Evolutionary conservation across 192 early-diverging fungal species (phyloP).

Genomic region (Umbelopsis isabellina): DNA sequence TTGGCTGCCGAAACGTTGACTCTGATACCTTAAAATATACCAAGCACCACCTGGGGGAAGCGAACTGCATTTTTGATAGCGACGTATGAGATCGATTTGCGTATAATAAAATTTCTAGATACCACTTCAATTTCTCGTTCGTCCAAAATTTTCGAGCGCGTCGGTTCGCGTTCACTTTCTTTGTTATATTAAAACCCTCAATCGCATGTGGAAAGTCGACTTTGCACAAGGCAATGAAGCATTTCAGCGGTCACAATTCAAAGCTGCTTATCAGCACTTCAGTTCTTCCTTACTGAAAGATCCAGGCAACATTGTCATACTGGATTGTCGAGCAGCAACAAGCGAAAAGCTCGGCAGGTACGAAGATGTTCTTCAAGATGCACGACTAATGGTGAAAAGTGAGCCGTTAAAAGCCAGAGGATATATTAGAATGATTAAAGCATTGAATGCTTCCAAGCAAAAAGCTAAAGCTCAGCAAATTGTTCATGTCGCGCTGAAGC

Average conservation of each 20-base stretch:
- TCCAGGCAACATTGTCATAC: background rate
- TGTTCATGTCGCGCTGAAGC: background rate
- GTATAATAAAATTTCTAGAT: too few relatives aligned
- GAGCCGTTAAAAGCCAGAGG: conserved; percentile 20
- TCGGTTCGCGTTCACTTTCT: too few relatives aligned
- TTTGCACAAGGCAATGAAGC: conserved; percentile 2
- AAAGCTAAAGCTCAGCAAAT: conserved; percentile 12
- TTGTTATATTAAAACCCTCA: background rate
- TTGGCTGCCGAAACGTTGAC: background rate
- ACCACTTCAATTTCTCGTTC: too few relatives aligned
- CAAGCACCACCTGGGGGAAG: background rate
- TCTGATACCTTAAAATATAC: background rate
- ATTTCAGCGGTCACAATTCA: conserved; percentile 10
- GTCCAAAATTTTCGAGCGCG: too few relatives aligned
- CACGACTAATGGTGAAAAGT: conserved; percentile 22
- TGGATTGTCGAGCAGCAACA: conserved; percentile 30
- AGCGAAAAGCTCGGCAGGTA: conserved; percentile 12
- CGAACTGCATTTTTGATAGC: too few relatives aligned
- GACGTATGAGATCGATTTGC: too few relatives aligned
- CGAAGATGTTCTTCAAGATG: conserved; percentile 25
- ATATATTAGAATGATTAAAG: conserved; percentile 14
- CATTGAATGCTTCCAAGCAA: background rate
- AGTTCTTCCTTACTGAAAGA: background rate
- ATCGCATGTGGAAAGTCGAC: background rate
- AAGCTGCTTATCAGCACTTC: background rate